Evolutionary conservation across 1,284 basidiomycete species (phyloP), one percentile per base, ranked within the genome.

Genomic region (Naganishia sp.): DNA sequence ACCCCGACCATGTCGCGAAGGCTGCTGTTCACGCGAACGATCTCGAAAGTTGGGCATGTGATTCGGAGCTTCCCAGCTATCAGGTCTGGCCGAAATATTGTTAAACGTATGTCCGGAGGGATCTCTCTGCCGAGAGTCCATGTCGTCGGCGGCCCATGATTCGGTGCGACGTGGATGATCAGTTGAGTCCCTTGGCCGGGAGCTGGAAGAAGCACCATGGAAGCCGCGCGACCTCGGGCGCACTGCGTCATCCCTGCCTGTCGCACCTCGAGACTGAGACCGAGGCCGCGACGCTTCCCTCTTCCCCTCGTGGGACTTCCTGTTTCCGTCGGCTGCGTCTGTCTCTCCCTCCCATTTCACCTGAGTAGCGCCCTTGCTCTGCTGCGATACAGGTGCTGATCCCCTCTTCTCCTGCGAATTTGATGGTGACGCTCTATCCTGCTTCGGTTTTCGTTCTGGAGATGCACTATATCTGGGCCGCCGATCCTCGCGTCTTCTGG

Each of bases 201-300:
- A 39, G 35, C 35, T 39, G 2, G 35, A 39, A 9, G 7, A 9
- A 13, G 35, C 35, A 13, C 10, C 10, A 39, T 39, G 35, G 13
- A 2, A 10, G 35, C 13, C 10, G 13, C 49, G 49, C 10, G 47
- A 61, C 41, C 57, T 39, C 57, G 46, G 39, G 23, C 35, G 46
- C 13, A 25, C 45, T 15, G n/a, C 4, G 11, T 21, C 58, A 18
- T 25, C 32, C 5, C n/a, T 35, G 9, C 58, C 35, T 9, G 47
- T n/a, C 28, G 58, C 23, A 17, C 47, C 39, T 10, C 39, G 39
- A 11, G 58, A 43, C 4, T 41, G 47, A 15, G 47, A 51, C 4
- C 58, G 47, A 18, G 50, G 58, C 6, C 23, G 47, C 3, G 47
- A 17, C 18, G 51, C 58, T 2, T 61, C 58, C 21, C n/a, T 21